Conservation (phyloP, 2,329 filamentous ascomycete genomes). For the Sclerotinia subarctica region DNA sequence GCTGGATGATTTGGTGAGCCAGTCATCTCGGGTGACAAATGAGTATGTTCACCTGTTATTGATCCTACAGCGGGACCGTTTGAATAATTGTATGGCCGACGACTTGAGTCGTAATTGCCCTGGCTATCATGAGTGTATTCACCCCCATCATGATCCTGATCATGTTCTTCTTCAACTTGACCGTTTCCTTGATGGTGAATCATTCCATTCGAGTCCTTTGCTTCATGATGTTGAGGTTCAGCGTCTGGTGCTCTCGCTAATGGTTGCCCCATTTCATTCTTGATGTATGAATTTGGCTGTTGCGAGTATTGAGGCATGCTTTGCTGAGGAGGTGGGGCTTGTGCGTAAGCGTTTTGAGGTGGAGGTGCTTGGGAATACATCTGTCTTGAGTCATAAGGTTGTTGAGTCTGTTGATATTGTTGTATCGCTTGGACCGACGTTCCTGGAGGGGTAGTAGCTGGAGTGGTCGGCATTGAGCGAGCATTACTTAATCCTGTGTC, state of each 20-base stretch:
- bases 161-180: slow-evolving; percentile 64
- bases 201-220: slow-evolving; percentile 64
- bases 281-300: slow-evolving; percentile 61
- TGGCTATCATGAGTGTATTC: slow-evolving; percentile 86
- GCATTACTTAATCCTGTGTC: slow-evolving; percentile 75
- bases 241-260: slow-evolving; percentile 58
- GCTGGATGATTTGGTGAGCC: slow-evolving; percentile 77
- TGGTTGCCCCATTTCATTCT: slow-evolving; percentile 86
- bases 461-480: slow-evolving; percentile 86
- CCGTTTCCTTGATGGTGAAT: slow-evolving; percentile 56
- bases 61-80: slow-evolving; percentile 62
- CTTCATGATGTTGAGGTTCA: slow-evolving; percentile 58
- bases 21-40: slow-evolving; percentile 78
- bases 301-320: slow-evolving; percentile 66
- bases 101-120: slow-evolving; percentile 66
- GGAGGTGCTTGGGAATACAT: slow-evolving; percentile 72
- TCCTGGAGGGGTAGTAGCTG: slow-evolving; percentile 84
- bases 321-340: slow-evolving; percentile 56
- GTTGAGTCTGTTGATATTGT: slow-evolving; percentile 65
- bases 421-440: slow-evolving; percentile 74
- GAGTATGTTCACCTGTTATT: slow-evolving; percentile 68
- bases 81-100: slow-evolving; percentile 73
- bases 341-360: slow-evolving; percentile 67
- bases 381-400: slow-evolving; percentile 73
- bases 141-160: slow-evolving; percentile 69